Conservation (phyloP, 371 early-diverging fungal genomes). For the Mucor mucedo region DNA sequence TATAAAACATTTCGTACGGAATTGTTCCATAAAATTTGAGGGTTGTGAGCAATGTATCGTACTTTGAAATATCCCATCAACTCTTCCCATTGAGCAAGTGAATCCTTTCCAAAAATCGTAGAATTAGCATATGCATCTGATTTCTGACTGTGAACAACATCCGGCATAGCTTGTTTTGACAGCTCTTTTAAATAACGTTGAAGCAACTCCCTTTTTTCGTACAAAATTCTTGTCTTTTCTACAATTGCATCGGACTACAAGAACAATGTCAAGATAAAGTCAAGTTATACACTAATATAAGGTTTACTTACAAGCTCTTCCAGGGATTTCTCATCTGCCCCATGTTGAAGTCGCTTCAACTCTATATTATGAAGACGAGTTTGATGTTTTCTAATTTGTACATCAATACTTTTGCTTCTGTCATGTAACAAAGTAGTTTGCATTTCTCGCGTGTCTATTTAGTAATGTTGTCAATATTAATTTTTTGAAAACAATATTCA, state of each 20-base stretch:
- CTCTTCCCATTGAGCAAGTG: constrained; percentile 47
- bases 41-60: constrained; percentile 56
- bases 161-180: constrained; percentile 32
- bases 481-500: neutral
- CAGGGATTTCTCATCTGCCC: constrained; percentile 18
- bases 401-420: constrained; percentile 64
- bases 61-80: constrained; percentile 52
- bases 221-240: constrained; percentile 48
- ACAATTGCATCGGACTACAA: constrained; percentile 45
- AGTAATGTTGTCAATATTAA: neutral
- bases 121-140: constrained; percentile 30
- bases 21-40: constrained; percentile 60
- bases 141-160: constrained; percentile 15
- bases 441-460: constrained; percentile 57
- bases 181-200: constrained; percentile 45
- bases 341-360: constrained; percentile 26
- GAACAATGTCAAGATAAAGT: neutral
- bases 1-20: constrained; percentile 55
- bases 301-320: constrained; percentile 24
- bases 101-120: constrained; percentile 42
- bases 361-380: constrained; percentile 45
- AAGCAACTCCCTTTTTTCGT: constrained; percentile 50
- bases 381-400: constrained; percentile 61
- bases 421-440: constrained; percentile 59
- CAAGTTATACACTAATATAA: neutral